Conservation (phyloP, 2,329 filamentous ascomycete genomes). For the Penicillium psychrosexuale region DNA sequence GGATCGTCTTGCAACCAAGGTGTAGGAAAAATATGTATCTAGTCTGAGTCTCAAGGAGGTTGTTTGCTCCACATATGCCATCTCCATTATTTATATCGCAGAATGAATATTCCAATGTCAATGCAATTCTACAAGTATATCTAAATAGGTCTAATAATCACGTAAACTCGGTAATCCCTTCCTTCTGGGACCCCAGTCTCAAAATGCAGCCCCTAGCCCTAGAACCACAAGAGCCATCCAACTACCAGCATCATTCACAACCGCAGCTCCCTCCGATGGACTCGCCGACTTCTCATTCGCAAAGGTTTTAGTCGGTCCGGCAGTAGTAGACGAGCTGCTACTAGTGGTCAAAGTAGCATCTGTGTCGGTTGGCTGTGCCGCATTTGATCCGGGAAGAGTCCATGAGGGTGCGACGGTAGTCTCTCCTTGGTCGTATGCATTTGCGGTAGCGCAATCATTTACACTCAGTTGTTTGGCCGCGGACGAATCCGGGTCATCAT, state of each 20-base stretch:
- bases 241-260: slow-evolving; percentile 10
- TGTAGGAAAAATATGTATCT: no score
- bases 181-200: not conserved
- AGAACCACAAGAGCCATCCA: slow-evolving; percentile 17
- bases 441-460: slow-evolving; percentile 19
- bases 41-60: no score
- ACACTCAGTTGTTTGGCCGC: slow-evolving; percentile 15
- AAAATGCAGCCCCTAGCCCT: slow-evolving; percentile 15
- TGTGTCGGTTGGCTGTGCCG: slow-evolving; percentile 2
- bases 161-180: not conserved
- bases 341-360: not conserved
- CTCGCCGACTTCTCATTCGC: slow-evolving; percentile 8
- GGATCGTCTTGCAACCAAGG: no score
- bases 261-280: slow-evolving; percentile 16
- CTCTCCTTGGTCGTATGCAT: slow-evolving; percentile 18
- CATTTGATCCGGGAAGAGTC: slow-evolving; percentile 12
- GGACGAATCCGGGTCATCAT: slow-evolving; percentile 11
- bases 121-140: not conserved
- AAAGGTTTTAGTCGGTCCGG: slow-evolving; percentile 2
- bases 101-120: not conserved
- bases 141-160: not conserved
- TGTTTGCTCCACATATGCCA: not conserved
- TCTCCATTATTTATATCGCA: not conserved
- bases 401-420: slow-evolving; percentile 15
- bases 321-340: not conserved